Percentiles rank a stretch among this genome's conserved stretches.
Evolutionary conservation across 495 filamentous ascomycete species (phyloP).

Genomic region (Penicillium paradoxum): DNA sequence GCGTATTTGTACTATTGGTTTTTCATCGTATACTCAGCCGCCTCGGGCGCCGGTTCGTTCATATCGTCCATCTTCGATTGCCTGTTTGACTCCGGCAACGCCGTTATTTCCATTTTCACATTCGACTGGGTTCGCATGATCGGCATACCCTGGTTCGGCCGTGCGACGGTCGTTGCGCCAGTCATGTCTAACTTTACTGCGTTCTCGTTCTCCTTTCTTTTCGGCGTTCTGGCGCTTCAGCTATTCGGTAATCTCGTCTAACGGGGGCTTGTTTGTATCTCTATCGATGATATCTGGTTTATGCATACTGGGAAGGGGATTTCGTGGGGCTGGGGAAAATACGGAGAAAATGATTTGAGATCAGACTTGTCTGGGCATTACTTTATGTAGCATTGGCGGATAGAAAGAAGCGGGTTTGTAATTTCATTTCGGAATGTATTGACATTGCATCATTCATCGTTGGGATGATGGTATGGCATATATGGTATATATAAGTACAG

Average conservation of each 20-base stretch:
- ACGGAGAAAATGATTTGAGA: not conserved
- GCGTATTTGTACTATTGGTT: constrained; percentile 1
- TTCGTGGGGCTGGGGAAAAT: not conserved
- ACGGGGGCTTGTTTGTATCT: not conserved
- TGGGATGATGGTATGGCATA: constrained; percentile 1
- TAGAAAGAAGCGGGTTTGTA: not conserved
- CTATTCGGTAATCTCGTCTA: not conserved
- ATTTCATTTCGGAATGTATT: constrained; percentile 5
- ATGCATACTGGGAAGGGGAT: not conserved
- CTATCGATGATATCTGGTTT: not conserved
- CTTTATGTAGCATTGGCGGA: not conserved
- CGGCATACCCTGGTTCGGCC: not conserved
- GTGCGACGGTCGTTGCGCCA: not conserved
- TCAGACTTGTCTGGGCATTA: not conserved
- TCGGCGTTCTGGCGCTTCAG: not conserved
- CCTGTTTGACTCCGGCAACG: constrained; percentile 9
- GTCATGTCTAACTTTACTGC: not conserved
- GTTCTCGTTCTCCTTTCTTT: not conserved
- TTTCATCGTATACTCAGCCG: not conserved
- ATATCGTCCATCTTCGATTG: constrained; percentile 3
- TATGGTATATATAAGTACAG: constrained; percentile 13
- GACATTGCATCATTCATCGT: constrained; percentile 12
- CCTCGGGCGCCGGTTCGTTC: not conserved
- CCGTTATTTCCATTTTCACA: constrained; percentile 7
- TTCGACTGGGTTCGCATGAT: not conserved